Base-by-base conservation (phyloP, 1,284 basidiomycete species). In the Xanthoconium separans region DNA sequence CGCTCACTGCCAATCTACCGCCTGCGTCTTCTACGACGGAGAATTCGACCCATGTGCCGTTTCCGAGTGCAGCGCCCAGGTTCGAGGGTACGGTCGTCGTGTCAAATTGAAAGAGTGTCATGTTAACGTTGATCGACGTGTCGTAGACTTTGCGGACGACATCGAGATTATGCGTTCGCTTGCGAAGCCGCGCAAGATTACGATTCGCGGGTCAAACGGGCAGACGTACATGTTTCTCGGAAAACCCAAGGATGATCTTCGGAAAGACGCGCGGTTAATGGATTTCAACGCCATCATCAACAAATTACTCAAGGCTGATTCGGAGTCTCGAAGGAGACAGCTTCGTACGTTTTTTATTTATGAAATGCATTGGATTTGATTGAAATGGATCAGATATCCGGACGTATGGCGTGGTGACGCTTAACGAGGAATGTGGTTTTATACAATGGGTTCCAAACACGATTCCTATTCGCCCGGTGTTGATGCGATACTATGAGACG, bases 361-460 rank as follows among this genome's bases (percentile, higher is more conserved):
- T 40, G 29, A 42, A 30, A n/a, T 15, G 34, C 12, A 10, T 12
- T 44, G 37, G 31, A 46, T 2, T 36, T 57, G 31, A 53, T 58
- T 18, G 49, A 1, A 2, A 31, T 40, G 4, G 15, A 18, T 51
- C 58, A 98, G 96, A 90, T 68, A 93, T 98, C 57, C 85, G 95
- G 30, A 98, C 95, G 4, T 99, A 99, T 65, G 93, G 94, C 9
- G 95, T 99, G 18, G 90, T 98, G 20, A 94, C 95, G 2, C 78
- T 99, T 54, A 98, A 98, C 68, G 96, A 99, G 64, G 93, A 97
- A 63, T 98, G 95, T 65, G 97, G 97, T 0, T 83, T 99, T 56
- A 93, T 99, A 56, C 95, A 99, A 83, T 99, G 97, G 97, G 97
- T 99, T 13, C 91, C 90, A 2, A 91, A 99, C 68, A 98, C 96